Evolutionary conservation across 1,139 yeast genomes (phyloP).

Genomic region (Hanseniaspora uvarum): DNA sequence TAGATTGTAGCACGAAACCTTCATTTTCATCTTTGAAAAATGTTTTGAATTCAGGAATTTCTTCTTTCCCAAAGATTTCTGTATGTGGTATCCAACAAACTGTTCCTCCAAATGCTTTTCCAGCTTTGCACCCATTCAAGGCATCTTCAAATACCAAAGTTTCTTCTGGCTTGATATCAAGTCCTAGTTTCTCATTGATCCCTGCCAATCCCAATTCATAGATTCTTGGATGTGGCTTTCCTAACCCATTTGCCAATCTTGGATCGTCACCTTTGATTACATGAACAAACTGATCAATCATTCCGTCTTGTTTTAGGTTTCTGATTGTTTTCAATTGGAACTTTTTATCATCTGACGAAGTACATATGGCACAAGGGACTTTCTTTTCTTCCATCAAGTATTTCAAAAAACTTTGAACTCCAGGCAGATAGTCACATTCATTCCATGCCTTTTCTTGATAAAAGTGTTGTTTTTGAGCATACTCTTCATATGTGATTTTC

Average conservation of each 20-base stretch:
- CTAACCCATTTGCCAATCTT: slow-evolving; percentile 70
- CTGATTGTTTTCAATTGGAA: slow-evolving; percentile 52
- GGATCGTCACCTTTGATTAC: slow-evolving; percentile 82
- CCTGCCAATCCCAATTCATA: slow-evolving; percentile 73
- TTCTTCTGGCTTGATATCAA: slow-evolving; percentile 55
- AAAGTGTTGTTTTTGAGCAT: slow-evolving; percentile 40
- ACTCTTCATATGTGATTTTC: slow-evolving; percentile 46
- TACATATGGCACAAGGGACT: slow-evolving; percentile 85
- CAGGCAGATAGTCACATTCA: slow-evolving; percentile 60
- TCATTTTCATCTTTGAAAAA: slow-evolving; percentile 49
- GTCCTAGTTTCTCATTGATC: slow-evolving; percentile 43
- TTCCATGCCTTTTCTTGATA: slow-evolving; percentile 58
- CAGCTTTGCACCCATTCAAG: slow-evolving; percentile 76
- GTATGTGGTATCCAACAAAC: slow-evolving; percentile 90
- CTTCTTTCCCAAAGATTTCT: slow-evolving; percentile 48
- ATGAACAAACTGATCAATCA: slow-evolving; percentile 52
- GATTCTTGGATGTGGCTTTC: slow-evolving; percentile 88
- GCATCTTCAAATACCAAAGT: slow-evolving; percentile 93
- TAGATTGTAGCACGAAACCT: slow-evolving; percentile 42
- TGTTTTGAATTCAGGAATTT: slow-evolving; percentile 38
- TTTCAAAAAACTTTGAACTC: slow-evolving; percentile 60
- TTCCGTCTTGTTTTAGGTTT: slow-evolving; percentile 45
- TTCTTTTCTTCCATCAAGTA: slow-evolving; percentile 37
- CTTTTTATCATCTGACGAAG: slow-evolving; percentile 60
- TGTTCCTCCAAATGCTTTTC: slow-evolving; percentile 69